These are phyloP conservation scores for Porogramme epimiltina DNA, from an alignment of 1,284 basidiomycete species.

Conservation along the genomic window DNA sequence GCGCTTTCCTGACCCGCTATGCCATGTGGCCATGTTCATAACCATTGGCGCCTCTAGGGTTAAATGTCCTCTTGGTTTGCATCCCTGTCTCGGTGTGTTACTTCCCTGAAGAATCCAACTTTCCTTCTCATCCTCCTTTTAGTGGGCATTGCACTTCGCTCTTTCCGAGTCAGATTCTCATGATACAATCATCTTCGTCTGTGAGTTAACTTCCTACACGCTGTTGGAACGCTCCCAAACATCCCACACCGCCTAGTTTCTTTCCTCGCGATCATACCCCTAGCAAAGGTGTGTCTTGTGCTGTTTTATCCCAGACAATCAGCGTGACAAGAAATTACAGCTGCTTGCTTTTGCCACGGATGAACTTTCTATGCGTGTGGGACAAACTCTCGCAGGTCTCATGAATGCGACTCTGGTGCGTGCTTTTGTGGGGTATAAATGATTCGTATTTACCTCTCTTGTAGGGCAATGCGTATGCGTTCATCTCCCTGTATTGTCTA, in stretches of 20 bases:
- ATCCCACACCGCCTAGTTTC: constrained; percentile 50
- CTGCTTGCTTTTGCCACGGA: constrained; percentile 88
- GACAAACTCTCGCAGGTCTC: constrained; percentile 85
- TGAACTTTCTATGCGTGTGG: constrained; percentile 79
- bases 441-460: not conserved
- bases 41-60: constrained; percentile 42
- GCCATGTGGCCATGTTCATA: no score
- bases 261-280: constrained; percentile 72
- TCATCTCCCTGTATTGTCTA: not conserved
- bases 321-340: constrained; percentile 33
- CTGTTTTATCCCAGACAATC: constrained; percentile 6
- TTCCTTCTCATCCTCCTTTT: not conserved
- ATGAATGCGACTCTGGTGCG: constrained; percentile 84
- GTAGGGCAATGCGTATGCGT: constrained; percentile 78
- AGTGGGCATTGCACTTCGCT: constrained; percentile 78
- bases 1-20: not conserved
- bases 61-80: constrained; percentile 65
- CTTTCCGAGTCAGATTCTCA: constrained; percentile 42
- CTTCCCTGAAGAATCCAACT: not conserved
- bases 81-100: constrained; percentile 69
- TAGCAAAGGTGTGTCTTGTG: constrained; percentile 72
- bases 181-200: constrained; percentile 71
- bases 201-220: constrained; percentile 42
- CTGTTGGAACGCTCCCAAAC: not conserved
- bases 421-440: constrained; percentile 11